Evolutionary conservation across 1,284 basidiomycete species (phyloP).

Genomic region (Cryptococcus jaspeensis): DNA sequence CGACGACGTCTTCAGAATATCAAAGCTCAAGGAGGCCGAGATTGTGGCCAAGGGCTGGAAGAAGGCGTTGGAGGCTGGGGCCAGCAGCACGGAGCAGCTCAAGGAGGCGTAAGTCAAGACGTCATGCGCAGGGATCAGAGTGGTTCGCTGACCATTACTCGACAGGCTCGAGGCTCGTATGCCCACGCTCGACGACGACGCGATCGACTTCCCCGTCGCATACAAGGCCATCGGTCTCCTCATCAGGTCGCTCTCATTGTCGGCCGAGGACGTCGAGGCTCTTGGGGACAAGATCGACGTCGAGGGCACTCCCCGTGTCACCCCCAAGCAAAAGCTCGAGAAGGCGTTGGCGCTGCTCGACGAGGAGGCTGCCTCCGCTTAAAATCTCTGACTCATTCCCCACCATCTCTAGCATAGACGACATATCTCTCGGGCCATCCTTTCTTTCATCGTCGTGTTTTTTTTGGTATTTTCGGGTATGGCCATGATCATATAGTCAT

Average conservation of each 20-base stretch:
- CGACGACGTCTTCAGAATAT: constrained; percentile 84
- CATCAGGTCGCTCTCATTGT: constrained; percentile 64
- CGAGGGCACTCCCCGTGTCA: constrained; percentile 40
- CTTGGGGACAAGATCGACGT: constrained; percentile 47
- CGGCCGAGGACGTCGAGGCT: constrained; percentile 59
- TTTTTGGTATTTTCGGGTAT: too few relatives aligned
- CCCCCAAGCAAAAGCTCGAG: constrained; percentile 44
- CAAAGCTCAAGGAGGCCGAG: constrained; percentile 79
- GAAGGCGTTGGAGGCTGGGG: constrained; percentile 58
- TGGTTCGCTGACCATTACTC: constrained; percentile 11
- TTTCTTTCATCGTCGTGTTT: too few relatives aligned
- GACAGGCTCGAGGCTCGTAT: constrained; percentile 64
- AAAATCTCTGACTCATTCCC: too few relatives aligned
- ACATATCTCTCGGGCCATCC: too few relatives aligned
- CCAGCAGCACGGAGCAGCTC: constrained; percentile 59
- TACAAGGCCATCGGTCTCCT: constrained; percentile 72
- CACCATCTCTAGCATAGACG: too few relatives aligned
- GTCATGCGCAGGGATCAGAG: not conserved
- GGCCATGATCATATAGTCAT: too few relatives aligned
- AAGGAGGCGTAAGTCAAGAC: constrained; percentile 55
- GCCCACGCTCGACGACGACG: constrained; percentile 78
- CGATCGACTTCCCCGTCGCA: constrained; percentile 84
- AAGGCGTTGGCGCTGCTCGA: constrained; percentile 38
- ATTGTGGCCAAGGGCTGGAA: constrained; percentile 62
- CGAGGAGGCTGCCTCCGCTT: constrained; percentile 23